These are phyloP conservation scores for Pluteus cervinus DNA, from an alignment of 768 basidiomycete genomes.

Conservation along the genomic window DNA sequence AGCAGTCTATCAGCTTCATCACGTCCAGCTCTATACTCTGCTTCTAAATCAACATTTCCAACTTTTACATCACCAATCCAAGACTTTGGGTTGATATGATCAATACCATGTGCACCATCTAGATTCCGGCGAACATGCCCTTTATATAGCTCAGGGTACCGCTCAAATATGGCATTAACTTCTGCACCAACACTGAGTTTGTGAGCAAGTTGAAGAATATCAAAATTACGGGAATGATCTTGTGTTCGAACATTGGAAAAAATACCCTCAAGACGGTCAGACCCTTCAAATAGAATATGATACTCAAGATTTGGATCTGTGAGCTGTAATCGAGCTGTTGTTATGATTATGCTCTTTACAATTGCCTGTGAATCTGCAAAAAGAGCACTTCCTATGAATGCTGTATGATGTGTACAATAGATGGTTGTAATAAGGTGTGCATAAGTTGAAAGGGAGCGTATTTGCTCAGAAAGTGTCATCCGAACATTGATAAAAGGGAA, in stretches of 20 bases:
- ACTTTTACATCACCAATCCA: constrained; percentile 14
- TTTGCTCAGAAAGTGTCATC: constrained; percentile 14
- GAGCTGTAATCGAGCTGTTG: constrained; percentile 15
- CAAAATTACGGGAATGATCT: constrained; percentile 17
- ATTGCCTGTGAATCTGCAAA: constrained; percentile 20
- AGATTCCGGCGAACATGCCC: constrained; percentile 15
- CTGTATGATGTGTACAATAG: constrained; percentile 10
- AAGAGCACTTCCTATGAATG: constrained; percentile 14
- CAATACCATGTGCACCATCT: constrained; percentile 11
- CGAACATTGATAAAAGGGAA: constrained; percentile 13
- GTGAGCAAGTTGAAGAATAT: constrained; percentile 14
- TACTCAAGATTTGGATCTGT: constrained; percentile 9
- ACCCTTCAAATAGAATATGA: constrained; percentile 16
- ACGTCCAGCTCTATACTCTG: constrained; percentile 6
- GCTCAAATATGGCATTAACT: constrained; percentile 13
- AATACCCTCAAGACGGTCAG: constrained; percentile 19
- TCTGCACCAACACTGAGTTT: constrained; percentile 13
- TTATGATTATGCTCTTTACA: constrained; percentile 20
- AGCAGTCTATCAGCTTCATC: constrained; percentile 6
- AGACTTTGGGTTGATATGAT: constrained; percentile 18
- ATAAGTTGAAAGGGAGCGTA: constrained; percentile 12
- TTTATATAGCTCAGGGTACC: constrained; percentile 15
- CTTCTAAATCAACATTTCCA: constrained; percentile 9
- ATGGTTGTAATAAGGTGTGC: constrained; percentile 12
- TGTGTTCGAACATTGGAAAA: constrained; percentile 16